These are phyloP conservation scores for Colletotrichum musicola DNA, from an alignment of 2,329 filamentous ascomycete genomes.

Conservation along the genomic window DNA sequence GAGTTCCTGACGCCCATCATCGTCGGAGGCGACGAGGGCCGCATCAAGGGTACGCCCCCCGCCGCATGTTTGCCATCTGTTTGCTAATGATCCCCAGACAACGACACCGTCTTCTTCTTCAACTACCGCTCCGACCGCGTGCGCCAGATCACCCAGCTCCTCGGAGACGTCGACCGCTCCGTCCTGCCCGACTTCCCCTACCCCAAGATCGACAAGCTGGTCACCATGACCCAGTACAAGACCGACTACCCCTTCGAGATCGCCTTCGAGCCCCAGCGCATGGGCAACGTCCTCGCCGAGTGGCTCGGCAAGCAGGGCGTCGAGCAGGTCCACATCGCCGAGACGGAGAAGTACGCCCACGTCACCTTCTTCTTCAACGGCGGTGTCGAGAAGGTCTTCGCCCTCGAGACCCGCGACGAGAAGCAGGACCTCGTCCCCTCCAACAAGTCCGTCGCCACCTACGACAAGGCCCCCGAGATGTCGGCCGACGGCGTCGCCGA, in stretches of 20 bases:
- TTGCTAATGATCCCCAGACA: constrained; percentile 65
- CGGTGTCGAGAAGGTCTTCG: constrained; percentile 96
- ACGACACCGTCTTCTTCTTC: constrained; percentile 99
- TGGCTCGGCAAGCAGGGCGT: constrained; percentile 91
- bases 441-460: constrained; percentile 90
- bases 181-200: constrained; percentile 92
- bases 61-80: too few relatives aligned
- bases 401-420: constrained; percentile 91
- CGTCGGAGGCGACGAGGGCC: constrained; percentile 85
- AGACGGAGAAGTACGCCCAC: constrained; percentile 99
- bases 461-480: constrained; percentile 96
- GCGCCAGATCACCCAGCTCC: constrained; percentile 93
- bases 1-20: constrained; percentile 99
- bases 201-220: constrained; percentile 85
- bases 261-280: constrained; percentile 93
- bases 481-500: constrained; percentile 90
- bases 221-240: constrained; percentile 99
- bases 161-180: constrained; percentile 92
- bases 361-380: constrained; percentile 99
- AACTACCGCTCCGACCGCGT: constrained; percentile 99
- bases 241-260: constrained; percentile 91
- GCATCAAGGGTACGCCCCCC: constrained; percentile 78
- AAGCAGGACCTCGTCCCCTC: constrained; percentile 82
- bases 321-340: constrained; percentile 95
- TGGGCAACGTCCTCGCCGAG: constrained; percentile 98